phyloP scores from a whole-genome alignment of 805 yeast genomes.

The Candida ascalaphidarum region DNA sequence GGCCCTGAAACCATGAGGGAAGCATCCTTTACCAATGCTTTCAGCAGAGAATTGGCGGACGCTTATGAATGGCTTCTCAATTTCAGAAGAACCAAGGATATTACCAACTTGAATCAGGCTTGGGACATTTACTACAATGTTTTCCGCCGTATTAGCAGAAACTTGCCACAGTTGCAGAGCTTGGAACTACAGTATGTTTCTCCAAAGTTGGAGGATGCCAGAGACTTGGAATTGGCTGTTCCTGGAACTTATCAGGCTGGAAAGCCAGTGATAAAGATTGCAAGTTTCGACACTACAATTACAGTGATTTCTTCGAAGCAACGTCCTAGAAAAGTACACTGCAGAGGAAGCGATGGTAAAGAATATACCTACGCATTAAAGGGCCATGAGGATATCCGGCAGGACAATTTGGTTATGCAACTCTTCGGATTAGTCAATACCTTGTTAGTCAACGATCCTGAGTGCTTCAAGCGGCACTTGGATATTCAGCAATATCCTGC shows the following conservation, averaged over 20 bases:
- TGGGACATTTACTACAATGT: constrained; percentile 97
- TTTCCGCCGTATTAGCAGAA: constrained; percentile 83
- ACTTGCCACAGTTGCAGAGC: constrained; percentile 77
- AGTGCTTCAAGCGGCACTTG: constrained; percentile 91
- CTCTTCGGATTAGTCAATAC: constrained; percentile 93
- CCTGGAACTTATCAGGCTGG: constrained; percentile 93
- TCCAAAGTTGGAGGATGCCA: constrained; percentile 74
- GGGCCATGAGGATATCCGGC: constrained; percentile 97
- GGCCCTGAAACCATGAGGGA: constrained; percentile 93
- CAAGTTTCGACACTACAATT: constrained; percentile 72
- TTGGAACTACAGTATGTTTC: constrained; percentile 90
- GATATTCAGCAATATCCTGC: constrained; percentile 90
- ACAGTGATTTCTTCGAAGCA: constrained; percentile 91
- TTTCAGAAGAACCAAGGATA: constrained; percentile 77
- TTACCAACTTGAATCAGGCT: constrained; percentile 86
- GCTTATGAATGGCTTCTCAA: constrained; percentile 92
- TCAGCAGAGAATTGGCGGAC: constrained; percentile 86
- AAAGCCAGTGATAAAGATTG: constrained; percentile 64
- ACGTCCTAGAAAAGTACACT: constrained; percentile 78
- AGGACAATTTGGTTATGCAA: constrained; percentile 97
- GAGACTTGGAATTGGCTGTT: constrained; percentile 76
- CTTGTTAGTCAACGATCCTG: constrained; percentile 79
- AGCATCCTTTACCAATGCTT: constrained; percentile 84
- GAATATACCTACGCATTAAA: constrained; percentile 76
- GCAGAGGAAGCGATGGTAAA: constrained; percentile 87